Percentiles rank a stretch among this genome's conserved stretches.
phyloP scores from a whole-genome alignment of 768 basidiomycete species.

The Pilatotrama ljubarskyi region DNA sequence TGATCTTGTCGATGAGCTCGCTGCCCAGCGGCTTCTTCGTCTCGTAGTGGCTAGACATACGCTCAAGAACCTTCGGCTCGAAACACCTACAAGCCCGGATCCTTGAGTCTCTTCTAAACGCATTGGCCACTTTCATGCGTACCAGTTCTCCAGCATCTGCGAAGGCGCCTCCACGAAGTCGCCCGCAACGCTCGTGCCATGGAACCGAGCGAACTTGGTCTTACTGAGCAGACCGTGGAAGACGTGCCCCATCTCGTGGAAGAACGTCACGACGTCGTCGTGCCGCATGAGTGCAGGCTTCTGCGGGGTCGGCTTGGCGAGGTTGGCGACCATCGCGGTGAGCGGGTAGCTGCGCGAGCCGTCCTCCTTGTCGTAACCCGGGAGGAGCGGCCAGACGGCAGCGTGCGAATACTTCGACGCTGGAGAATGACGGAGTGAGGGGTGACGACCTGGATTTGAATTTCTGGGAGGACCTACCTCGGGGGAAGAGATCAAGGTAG shows the following conservation, averaged over 20 bases:
- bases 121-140: constrained; percentile 3
- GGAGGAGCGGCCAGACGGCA: constrained; percentile 76
- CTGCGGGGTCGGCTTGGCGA: constrained; percentile 80
- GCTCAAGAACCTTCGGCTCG: constrained; percentile 73
- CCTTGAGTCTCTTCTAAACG: background rate
- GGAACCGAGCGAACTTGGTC: constrained; percentile 76
- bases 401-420: constrained; percentile 84
- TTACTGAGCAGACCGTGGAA: constrained; percentile 59
- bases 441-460: background rate
- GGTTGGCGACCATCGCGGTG: constrained; percentile 86
- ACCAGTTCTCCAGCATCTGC: constrained; percentile 94
- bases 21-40: constrained; percentile 65
- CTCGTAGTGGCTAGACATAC: constrained; percentile 81
- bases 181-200: constrained; percentile 58
- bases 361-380: constrained; percentile 58
- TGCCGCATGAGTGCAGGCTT: constrained; percentile 87
- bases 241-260: constrained; percentile 80
- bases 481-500: constrained; percentile 86
- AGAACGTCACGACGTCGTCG: constrained; percentile 86
- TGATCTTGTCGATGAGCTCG: constrained; percentile 76
- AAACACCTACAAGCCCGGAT: constrained; percentile 54
- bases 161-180: constrained; percentile 91
- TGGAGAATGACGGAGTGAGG: constrained; percentile 26
- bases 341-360: constrained; percentile 72
- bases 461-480: constrained; percentile 47